phyloP scores from a whole-genome alignment of 495 filamentous ascomycete genomes.

The Neurospora intermedia region DNA sequence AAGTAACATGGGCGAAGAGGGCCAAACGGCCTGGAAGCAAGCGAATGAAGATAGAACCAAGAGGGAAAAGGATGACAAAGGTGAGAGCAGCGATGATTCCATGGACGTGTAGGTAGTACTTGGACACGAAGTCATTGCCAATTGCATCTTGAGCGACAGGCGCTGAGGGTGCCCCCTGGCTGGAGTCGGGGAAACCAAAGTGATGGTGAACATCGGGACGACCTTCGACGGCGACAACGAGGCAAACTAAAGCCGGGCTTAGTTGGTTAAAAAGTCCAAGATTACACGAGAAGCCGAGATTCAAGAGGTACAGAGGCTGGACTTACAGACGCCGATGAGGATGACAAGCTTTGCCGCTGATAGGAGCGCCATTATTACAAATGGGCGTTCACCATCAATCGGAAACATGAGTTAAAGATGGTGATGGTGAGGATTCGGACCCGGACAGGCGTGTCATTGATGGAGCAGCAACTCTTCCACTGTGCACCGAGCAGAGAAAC shows the following conservation, averaged over 20 bases:
- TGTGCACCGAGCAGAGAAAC: not conserved
- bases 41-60: conserved; percentile 45
- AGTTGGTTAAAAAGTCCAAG: not conserved
- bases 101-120: conserved; percentile 25
- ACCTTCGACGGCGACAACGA: not conserved
- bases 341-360: not conserved
- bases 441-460: not conserved
- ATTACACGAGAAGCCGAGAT: not conserved
- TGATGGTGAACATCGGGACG: not conserved
- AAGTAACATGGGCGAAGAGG: conserved; percentile 36
- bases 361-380: not conserved
- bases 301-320: not conserved
- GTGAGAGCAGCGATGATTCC: conserved; percentile 31
- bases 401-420: not conserved
- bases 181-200: not conserved
- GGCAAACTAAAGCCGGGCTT: not conserved
- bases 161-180: not conserved
- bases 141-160: not conserved
- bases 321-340: not conserved
- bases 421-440: not conserved
- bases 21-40: conserved; percentile 25
- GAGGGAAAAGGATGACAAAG: conserved; percentile 43
- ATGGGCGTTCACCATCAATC: not conserved
- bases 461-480: not conserved
- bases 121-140: not conserved